Evolutionary conservation across 1,284 basidiomycete genomes (phyloP), one percentile per base, ranked within the genome.

Genomic region (Rhodotorula sp.): DNA sequence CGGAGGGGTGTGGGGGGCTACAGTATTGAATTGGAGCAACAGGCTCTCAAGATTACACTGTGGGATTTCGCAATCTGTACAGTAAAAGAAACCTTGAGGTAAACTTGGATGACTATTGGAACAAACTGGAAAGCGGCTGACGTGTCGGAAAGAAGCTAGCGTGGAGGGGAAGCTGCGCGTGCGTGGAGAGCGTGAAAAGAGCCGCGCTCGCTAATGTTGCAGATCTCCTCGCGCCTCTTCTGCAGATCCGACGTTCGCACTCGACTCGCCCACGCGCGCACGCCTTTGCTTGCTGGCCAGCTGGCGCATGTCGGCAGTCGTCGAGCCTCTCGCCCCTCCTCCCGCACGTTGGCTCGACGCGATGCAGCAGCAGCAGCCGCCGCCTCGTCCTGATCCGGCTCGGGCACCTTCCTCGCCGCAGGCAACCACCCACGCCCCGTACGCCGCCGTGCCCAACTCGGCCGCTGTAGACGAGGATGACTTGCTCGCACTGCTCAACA

Each of bases 401-500:
- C 33, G 29, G 30, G 20, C 30, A 37, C 33, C 55, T 22, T 14
- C 6, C 30, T 37, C 55, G 18, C 54, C 29, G n/a, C 58, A 15
- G 20, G 15, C 26, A 20, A 14, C 44, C 18, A 14, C 44, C 18
- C 45, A 26, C 15, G 26, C 58, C 18, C 24, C n/a, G 20, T 29
- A 22, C 17, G 37, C 17, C 45, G 18, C 22, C 26, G 42, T 17
- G 7, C 42, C 42, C 33, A 22, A 44, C 24, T 18, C 33, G 10
- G 45, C 60, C 4, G 60, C 60, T 20, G 60, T 67, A 4, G 66
- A 67, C 45, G 65, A 66, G 33, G 69, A 70, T 6, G 70, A 71
- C 60, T 48, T 71, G 26, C 64, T 64, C 8, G 37, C 65, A 20
- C 59, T 68, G 48, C 42, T 42, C 17, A 49, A 46, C 37, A 64